Base-by-base conservation (phyloP, 345 rosid species). In the Excoecaria agallocha region DNA sequence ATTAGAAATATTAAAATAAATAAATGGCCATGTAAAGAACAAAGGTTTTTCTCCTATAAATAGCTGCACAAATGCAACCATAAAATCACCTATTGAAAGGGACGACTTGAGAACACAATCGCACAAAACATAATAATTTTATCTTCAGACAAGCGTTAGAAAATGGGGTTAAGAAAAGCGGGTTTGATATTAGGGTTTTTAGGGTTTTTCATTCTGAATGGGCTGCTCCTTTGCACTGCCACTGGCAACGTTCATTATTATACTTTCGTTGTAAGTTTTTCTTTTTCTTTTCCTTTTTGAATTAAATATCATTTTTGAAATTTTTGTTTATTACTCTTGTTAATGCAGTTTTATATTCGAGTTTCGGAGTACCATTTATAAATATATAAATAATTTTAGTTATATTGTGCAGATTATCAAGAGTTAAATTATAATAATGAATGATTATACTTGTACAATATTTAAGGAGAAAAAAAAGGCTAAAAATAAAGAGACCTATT, bases 211-310 rank as follows among this genome's bases (percentile, higher is more conserved):
- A 5, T 39, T 59, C 4, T 73, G 12, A 25, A 73, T 48, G 12
- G 57, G n/a, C 61, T 50, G 3, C 12, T 60, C 16, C 25, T 46
- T 72, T 49, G 76, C 59, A 61, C 35, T 45, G 70, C 77, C 8
- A 0, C 2, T 0, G 12, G 37, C 35, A n/a, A 8, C 3, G n/a
- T 20, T n/a, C 70, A 24, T 16, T 17, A 13, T 61, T 74, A 74
- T 65, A 41, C 54, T 74, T 74, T 74, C 39, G 77, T 74, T 52
- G 77, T 74, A 65, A 65, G 77, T 66, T 4, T 9, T 38, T 3
- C 3, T 46, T 61, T 59, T 24, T 11, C 10, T 55, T 8, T 12
- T 66, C 12, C 5, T 43, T 43, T 43, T 43, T 8, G 8, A 43
- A 35, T 5, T 41, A 62, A 11, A 8, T 62, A 62, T 35, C 19